Evolutionary conservation across 352 stramenopile genomes (phyloP).

Genomic region (Paralagenidium karlingii): DNA sequence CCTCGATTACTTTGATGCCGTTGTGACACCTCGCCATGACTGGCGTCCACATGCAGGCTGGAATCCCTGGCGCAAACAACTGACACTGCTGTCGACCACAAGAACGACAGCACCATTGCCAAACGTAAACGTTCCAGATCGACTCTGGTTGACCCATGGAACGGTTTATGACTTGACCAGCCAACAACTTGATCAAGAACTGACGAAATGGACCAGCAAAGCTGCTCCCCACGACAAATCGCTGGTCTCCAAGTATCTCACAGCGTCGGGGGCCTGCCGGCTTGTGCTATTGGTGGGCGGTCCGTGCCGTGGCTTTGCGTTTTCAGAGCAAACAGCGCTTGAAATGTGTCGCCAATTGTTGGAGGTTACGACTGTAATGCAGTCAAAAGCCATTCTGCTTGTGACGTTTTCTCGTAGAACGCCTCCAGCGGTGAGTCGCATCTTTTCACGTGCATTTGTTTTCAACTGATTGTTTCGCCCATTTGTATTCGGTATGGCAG

Average conservation of each 20-base stretch:
- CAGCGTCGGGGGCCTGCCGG: no score
- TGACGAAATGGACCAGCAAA: neutral
- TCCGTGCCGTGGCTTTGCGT: conserved; percentile 46
- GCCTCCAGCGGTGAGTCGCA: conserved; percentile 12
- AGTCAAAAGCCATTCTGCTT: conserved; percentile 13
- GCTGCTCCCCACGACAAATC: no score
- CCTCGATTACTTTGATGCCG: conserved; percentile 40
- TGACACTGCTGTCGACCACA: neutral
- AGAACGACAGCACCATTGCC: conserved; percentile 25
- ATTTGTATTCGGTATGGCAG: no score
- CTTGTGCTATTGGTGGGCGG: conserved; percentile 50
- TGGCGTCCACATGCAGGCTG: no score
- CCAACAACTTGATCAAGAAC: conserved; percentile 12
- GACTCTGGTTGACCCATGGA: conserved; percentile 43
- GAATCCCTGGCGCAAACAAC: no score
- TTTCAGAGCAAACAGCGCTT: conserved; percentile 16
- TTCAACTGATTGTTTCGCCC: no score
- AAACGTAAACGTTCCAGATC: no score
- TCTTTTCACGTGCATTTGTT: no score
- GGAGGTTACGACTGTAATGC: conserved; percentile 5
- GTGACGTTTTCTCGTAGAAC: conserved; percentile 64
- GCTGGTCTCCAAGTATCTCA: no score
- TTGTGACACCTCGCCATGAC: conserved; percentile 49
- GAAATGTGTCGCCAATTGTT: conserved; percentile 31
- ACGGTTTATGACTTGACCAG: conserved; percentile 28